Conservation (phyloP, 1,284 basidiomycete genomes). For the Cystobasidiaceae sp. region DNA sequence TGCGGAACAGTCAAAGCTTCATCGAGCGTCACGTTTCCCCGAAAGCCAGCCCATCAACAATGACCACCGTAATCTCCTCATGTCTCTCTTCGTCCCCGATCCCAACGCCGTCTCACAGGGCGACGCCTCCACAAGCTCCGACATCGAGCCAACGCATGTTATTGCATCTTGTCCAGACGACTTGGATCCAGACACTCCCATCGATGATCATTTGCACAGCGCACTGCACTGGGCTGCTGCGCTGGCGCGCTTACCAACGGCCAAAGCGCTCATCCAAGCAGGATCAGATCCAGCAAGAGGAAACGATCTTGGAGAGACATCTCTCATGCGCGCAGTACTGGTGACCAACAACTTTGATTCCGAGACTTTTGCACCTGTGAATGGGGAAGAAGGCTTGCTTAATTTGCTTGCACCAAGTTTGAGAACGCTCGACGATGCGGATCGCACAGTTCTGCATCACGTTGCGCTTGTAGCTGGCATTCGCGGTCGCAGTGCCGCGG, state of each 20-base stretch:
- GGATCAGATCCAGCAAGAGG: constrained; percentile 83
- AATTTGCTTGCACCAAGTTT: constrained; percentile 63
- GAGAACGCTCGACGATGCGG: constrained; percentile 83
- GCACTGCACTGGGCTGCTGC: constrained; percentile 90
- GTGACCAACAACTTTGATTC: constrained; percentile 81
- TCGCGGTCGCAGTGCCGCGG: constrained; percentile 74
- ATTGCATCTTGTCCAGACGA: constrained; percentile 36
- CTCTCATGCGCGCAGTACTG: constrained; percentile 85
- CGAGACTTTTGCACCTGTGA: constrained; percentile 64
- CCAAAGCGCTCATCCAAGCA: constrained; percentile 61
- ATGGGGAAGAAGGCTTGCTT: constrained; percentile 43
- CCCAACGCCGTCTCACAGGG: not conserved
- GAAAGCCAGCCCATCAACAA: not conserved
- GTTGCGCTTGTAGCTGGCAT: constrained; percentile 85
- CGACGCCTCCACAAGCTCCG: not conserved
- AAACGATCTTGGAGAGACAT: constrained; percentile 90
- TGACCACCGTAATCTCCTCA: constrained; percentile 26
- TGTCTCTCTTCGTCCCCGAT: constrained; percentile 26
- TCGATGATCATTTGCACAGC: constrained; percentile 93
- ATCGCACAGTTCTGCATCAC: constrained; percentile 89
- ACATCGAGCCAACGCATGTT: constrained; percentile 15
- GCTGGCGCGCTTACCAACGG: constrained; percentile 64
- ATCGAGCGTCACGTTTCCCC: not conserved
- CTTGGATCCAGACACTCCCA: constrained; percentile 68
- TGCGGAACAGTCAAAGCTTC: not conserved